phyloP scores from a whole-genome alignment of 805 yeast species.

The Starmerella kuoi region DNA sequence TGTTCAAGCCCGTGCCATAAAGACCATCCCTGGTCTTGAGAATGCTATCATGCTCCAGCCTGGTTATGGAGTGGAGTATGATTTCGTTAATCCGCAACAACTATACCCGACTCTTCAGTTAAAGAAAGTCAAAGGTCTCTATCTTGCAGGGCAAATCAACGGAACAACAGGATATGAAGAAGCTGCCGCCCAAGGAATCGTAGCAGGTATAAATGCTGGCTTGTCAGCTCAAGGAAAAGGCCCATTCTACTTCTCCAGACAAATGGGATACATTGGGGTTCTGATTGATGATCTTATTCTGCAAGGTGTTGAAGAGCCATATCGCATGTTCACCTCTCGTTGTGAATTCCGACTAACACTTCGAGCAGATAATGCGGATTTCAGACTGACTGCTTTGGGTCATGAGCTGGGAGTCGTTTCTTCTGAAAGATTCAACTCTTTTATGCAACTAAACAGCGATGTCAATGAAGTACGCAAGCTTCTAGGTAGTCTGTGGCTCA shows the following conservation, averaged over 20 bases:
- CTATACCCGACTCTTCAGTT: constrained; percentile 68
- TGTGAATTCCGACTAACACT: constrained; percentile 86
- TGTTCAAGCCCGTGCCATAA: constrained; percentile 62
- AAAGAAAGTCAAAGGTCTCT: constrained; percentile 62
- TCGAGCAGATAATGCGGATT: constrained; percentile 89
- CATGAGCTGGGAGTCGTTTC: constrained; percentile 52
- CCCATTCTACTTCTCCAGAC: constrained; percentile 49
- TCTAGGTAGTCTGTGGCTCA: constrained; percentile 36
- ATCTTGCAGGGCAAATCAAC: constrained; percentile 90
- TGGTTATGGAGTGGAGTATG: constrained; percentile 98
- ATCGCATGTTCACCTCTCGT: constrained; percentile 93
- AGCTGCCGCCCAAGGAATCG: constrained; percentile 91
- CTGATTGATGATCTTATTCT: constrained; percentile 87
- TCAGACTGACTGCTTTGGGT: constrained; percentile 64
- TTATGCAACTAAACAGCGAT: constrained; percentile 33
- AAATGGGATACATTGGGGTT: constrained; percentile 87
- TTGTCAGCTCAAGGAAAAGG: constrained; percentile 33
- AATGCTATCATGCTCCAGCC: constrained; percentile 83
- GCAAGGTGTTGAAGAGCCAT: constrained; percentile 93
- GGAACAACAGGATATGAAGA: constrained; percentile 99
- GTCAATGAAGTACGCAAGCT: constrained; percentile 37
- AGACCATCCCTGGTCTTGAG: constrained; percentile 77
- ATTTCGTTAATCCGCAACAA: constrained; percentile 89
- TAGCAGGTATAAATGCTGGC: constrained; percentile 95
- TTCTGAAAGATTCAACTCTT: constrained; percentile 43